Percentiles rank a stretch among this genome's conserved stretches.
phyloP scores from a whole-genome alignment of 768 basidiomycete species.

The Filobasidium wieringae region DNA sequence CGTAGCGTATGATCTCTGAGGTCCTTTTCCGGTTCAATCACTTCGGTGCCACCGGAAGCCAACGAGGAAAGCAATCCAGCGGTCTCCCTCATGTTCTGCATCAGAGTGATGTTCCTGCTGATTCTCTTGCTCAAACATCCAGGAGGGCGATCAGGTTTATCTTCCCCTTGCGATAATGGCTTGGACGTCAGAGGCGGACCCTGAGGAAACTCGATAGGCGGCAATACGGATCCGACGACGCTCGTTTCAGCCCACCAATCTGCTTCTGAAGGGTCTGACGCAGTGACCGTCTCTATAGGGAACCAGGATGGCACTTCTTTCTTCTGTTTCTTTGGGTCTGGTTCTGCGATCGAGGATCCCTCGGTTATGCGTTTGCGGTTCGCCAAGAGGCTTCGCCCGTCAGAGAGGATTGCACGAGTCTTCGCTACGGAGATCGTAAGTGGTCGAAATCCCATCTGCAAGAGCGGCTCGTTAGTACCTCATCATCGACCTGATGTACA shows the following conservation, averaged over 20 bases:
- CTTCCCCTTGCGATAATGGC: neutral
- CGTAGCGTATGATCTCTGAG: neutral
- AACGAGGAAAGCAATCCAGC: neutral
- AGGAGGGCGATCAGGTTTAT: too few species aligned
- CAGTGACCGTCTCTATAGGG: neutral
- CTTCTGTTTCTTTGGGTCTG: neutral
- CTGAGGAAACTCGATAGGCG: neutral
- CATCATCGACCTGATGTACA: too few species aligned
- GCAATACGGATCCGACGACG: neutral
- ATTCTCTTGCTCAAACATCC: too few species aligned
- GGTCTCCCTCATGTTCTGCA: conserved; percentile 1
- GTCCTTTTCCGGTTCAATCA: neutral
- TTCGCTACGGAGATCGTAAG: neutral
- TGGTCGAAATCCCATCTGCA: neutral
- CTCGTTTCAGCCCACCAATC: neutral
- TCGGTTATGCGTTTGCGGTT: neutral
- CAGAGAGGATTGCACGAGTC: neutral
- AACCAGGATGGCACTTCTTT: neutral
- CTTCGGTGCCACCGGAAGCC: neutral
- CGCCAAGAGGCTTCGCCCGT: neutral
- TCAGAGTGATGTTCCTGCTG: neutral
- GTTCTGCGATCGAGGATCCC: neutral
- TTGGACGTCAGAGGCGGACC: neutral
- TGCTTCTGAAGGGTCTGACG: neutral
- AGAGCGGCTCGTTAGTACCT: neutral